These are phyloP conservation scores for Rhododendron mucronatum DNA, from an alignment of 148 eudicot genomes.

Conservation along the genomic window DNA sequence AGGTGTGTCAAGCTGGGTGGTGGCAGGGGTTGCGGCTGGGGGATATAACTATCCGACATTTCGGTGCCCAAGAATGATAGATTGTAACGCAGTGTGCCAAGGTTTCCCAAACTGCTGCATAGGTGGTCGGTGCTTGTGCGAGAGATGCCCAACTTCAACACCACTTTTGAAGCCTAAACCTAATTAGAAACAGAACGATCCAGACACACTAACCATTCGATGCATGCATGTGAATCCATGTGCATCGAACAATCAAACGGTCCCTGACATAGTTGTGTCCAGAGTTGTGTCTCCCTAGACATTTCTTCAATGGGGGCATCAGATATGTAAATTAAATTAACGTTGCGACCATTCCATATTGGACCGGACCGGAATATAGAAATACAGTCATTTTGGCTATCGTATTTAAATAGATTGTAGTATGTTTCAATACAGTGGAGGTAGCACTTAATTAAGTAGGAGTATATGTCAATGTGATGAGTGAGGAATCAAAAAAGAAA, in stretches of 20 bases:
- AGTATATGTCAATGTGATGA: not conserved
- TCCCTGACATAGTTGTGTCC: too few relatives aligned
- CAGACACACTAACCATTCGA: too few relatives aligned
- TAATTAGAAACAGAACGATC: not conserved
- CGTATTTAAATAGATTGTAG: not conserved
- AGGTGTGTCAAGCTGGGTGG: not conserved
- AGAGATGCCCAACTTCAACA: not conserved
- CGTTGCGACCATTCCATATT: not conserved
- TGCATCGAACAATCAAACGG: not conserved
- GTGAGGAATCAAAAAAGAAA: not conserved
- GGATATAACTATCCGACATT: not conserved
- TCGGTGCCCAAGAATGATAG: slow-evolving; percentile 8
- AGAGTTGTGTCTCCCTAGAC: not conserved
- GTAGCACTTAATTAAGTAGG: not conserved
- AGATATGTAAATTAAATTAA: not conserved
- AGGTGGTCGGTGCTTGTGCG: slow-evolving; percentile 6
- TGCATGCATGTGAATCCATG: not conserved
- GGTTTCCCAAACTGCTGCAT: slow-evolving; percentile 9
- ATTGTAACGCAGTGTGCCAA: not conserved
- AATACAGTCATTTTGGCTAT: too few relatives aligned
- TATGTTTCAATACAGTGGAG: not conserved
- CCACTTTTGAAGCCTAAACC: not conserved
- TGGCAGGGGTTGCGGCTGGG: not conserved
- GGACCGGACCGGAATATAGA: too few relatives aligned
- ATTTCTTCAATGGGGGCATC: not conserved